Evolutionary conservation across 2,329 filamentous ascomycete genomes (phyloP), one percentile per base, ranked within the genome.

Genomic region (Neophaeococcomyces aloes): DNA sequence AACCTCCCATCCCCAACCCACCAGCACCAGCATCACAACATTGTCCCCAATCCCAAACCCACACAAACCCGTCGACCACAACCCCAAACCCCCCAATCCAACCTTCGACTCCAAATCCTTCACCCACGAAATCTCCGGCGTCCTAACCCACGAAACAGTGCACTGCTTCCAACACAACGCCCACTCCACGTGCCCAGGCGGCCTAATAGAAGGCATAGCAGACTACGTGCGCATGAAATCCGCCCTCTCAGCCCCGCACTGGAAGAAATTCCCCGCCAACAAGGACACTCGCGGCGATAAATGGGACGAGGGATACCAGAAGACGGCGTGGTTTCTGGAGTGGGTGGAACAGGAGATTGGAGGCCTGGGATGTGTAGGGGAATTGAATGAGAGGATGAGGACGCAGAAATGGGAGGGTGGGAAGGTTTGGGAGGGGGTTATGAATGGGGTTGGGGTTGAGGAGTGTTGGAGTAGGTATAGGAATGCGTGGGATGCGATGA

Each of bases 291-390:
- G 27, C 7, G 54, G 54, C 23, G 74, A 74, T 14, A 71, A 74
- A n/a, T 95, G 88, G 88, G 86, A 94, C 61, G 75, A 72, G 30
- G 88, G 88, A 0, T 96, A 96, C 64, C 82, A 95, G 67, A 76
- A 83, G 53, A 96, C 89, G 5, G 91, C 81, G 1, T 96, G 86
- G 61, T 96, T 96, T 55, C 65, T 96, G 39, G 80, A 91, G 43
- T 94, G 86, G 66, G 65, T 96, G 36, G 88, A 95, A 65, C 61
- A 67, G 29, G 71, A 71, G 37, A 83, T 75, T 52, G 78, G 78
- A 0, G 56, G 61, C 7, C 5, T 10, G 29, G 78, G 75, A 6
- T 76, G 75, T 0, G 70, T 83, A 21, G 67, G 75, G 44, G 71
- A 68, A 45, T 62, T 91, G 38, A 75, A 93, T 57, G 81, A 79